Evolutionary conservation across 495 filamentous ascomycete genomes (phyloP).

Genomic region (Geoglossum glabrum): DNA sequence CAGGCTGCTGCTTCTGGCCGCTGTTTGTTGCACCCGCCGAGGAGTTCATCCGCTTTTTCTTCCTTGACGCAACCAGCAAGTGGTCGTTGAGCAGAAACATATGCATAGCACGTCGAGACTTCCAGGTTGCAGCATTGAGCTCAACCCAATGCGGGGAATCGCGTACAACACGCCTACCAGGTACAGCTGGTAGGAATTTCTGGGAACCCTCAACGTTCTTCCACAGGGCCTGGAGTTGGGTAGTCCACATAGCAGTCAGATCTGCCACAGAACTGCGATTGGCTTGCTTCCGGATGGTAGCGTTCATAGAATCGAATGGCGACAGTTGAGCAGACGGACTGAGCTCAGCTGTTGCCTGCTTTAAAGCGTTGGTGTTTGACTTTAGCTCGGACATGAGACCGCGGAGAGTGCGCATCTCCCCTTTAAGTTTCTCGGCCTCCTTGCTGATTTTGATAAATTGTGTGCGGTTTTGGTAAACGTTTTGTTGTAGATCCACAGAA

Average conservation of each 20-base stretch:
- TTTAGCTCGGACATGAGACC: conserved; percentile 78
- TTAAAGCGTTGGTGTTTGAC: conserved; percentile 47
- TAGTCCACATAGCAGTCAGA: conserved; percentile 85
- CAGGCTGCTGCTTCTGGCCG: conserved; percentile 8
- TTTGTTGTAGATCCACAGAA: conserved; percentile 79
- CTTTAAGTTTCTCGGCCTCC: conserved; percentile 92
- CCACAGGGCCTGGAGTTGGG: conserved; percentile 72
- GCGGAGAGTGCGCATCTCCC: conserved; percentile 80
- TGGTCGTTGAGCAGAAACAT: conserved; percentile 91
- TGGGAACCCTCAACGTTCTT: conserved; percentile 92
- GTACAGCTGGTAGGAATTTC: conserved; percentile 80
- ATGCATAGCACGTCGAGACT: conserved; percentile 63
- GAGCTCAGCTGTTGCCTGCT: conserved; percentile 37
- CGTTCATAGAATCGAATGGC: background rate
- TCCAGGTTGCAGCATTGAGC: conserved; percentile 92
- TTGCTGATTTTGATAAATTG: conserved; percentile 99
- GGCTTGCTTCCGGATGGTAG: conserved; percentile 22
- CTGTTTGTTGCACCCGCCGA: conserved; percentile 37
- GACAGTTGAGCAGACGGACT: conserved; percentile 5
- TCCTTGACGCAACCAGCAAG: conserved; percentile 69
- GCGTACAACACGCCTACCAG: conserved; percentile 76
- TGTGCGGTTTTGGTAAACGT: conserved; percentile 91
- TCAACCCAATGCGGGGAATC: conserved; percentile 88
- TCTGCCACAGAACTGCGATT: conserved; percentile 77
- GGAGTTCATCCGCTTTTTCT: conserved; percentile 69